Percentiles rank a stretch among this genome's conserved stretches.
Evolutionary conservation across 305 asterid genomes (phyloP).

Genomic region (Andrographis paniculata): DNA sequence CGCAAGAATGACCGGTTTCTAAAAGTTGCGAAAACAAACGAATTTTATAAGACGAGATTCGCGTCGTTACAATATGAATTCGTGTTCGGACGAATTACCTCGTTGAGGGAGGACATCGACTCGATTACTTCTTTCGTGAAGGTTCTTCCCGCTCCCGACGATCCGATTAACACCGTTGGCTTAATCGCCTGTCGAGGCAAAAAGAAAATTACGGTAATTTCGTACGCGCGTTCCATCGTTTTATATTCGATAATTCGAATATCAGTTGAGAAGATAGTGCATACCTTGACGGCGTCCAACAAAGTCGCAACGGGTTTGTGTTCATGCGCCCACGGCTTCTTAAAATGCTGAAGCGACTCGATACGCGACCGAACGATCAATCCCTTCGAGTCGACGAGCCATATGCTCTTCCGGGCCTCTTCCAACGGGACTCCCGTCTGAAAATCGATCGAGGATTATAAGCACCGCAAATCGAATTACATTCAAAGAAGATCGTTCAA

Average conservation of each 20-base stretch:
- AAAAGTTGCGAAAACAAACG: slow-evolving; percentile 18
- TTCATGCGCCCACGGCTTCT: slow-evolving; percentile 8
- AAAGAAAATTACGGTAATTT: slow-evolving; percentile 6
- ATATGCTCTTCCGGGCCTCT: slow-evolving; percentile 82
- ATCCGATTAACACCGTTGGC: slow-evolving; percentile 87
- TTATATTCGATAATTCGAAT: not conserved
- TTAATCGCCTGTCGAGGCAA: slow-evolving; percentile 53
- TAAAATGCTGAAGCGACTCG: slow-evolving; percentile 3
- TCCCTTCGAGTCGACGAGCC: slow-evolving; percentile 96
- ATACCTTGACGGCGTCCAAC: slow-evolving; percentile 11
- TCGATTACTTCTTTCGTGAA: slow-evolving; percentile 90
- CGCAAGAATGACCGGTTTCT: slow-evolving; percentile 91
- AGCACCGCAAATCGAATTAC: slow-evolving; percentile 6
- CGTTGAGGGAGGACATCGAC: slow-evolving; percentile 73
- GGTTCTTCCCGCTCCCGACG: slow-evolving; percentile 91
- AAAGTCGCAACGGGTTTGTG: slow-evolving; percentile 5
- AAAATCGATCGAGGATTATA: slow-evolving; percentile 15
- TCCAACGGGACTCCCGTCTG: slow-evolving; percentile 75
- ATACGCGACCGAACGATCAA: slow-evolving; percentile 1
- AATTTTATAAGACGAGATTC: not conserved
- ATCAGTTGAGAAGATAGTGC: not conserved
- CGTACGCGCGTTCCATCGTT: not conserved
- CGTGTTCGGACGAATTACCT: slow-evolving; percentile 31
- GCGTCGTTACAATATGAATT: not conserved
- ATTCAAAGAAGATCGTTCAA: slow-evolving; percentile 4